Evolutionary conservation across 2,329 filamentous ascomycete species (phyloP).

Genomic region (Arthroderma sp.): DNA sequence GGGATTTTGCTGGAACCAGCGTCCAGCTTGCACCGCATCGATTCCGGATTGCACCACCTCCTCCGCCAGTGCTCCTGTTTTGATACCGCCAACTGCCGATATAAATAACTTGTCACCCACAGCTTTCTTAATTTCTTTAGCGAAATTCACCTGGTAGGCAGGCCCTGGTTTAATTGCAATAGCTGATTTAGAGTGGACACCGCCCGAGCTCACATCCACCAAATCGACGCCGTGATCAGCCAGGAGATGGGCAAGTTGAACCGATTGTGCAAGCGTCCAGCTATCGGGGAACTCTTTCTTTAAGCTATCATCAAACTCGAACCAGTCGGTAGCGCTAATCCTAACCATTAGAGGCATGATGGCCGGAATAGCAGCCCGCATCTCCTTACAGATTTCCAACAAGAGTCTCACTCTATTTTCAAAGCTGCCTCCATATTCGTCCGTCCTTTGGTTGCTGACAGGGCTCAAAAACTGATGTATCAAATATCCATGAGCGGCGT

Average conservation of each 20-base stretch:
- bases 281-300: constrained; percentile 40
- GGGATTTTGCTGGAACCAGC: constrained; percentile 72
- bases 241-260: constrained; percentile 51
- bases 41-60: constrained; percentile 40
- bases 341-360: constrained; percentile 60
- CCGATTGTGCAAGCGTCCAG: constrained; percentile 57
- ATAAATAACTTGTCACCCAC: constrained; percentile 61
- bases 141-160: constrained; percentile 62
- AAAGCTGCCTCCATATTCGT: constrained; percentile 39
- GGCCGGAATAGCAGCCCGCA: constrained; percentile 49
- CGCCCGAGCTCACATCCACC: constrained; percentile 68
- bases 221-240: constrained; percentile 65
- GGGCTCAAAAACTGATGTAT: constrained; percentile 58
- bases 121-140: constrained; percentile 56
- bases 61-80: constrained; percentile 54
- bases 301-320: constrained; percentile 34
- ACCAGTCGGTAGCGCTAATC: constrained; percentile 61
- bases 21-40: constrained; percentile 60
- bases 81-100: constrained; percentile 62
- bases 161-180: constrained; percentile 33
- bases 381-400: constrained; percentile 52
- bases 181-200: constrained; percentile 42
- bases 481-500: constrained; percentile 68
- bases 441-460: constrained; percentile 53
- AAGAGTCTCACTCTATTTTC: constrained; percentile 55